phyloP scores from a whole-genome alignment of 164 flowering plant genomes.

The Vitis cinerea region DNA sequence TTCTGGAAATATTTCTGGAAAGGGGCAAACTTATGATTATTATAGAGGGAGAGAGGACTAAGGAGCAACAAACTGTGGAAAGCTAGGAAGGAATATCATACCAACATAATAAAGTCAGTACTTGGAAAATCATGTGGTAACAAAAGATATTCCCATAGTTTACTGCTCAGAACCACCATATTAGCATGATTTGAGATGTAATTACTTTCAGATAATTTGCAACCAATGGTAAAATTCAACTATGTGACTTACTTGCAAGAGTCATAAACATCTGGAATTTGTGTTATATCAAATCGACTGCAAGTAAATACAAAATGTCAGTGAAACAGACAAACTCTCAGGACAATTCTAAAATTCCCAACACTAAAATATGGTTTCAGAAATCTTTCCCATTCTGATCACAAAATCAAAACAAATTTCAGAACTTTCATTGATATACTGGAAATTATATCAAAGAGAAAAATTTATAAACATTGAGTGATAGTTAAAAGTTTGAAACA shows the following conservation, averaged over 20 bases:
- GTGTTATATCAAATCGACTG: slow-evolving; percentile 96
- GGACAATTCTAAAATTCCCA: neutral
- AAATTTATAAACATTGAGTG: no score
- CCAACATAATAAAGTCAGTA: neutral
- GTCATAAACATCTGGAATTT: slow-evolving; percentile 99
- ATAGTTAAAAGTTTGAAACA: no score
- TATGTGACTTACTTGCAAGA: slow-evolving; percentile 90
- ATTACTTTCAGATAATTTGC: neutral
- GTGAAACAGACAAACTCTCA: slow-evolving; percentile 3
- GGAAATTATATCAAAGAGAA: no score
- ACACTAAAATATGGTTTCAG: neutral
- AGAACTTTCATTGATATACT: neutral
- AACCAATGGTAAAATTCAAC: slow-evolving; percentile 2
- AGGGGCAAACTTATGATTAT: no score
- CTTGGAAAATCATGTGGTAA: neutral
- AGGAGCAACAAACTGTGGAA: neutral
- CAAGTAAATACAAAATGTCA: slow-evolving; percentile 23
- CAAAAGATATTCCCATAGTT: neutral
- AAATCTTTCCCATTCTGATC: neutral
- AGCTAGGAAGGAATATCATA: neutral
- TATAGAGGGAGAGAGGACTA: neutral
- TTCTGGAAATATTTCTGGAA: no score
- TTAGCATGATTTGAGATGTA: neutral
- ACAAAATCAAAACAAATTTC: neutral
- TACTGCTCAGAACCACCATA: neutral